phyloP scores from a whole-genome alignment of 1,139 yeast genomes.

The Blastobotrys illinoisensis region DNA sequence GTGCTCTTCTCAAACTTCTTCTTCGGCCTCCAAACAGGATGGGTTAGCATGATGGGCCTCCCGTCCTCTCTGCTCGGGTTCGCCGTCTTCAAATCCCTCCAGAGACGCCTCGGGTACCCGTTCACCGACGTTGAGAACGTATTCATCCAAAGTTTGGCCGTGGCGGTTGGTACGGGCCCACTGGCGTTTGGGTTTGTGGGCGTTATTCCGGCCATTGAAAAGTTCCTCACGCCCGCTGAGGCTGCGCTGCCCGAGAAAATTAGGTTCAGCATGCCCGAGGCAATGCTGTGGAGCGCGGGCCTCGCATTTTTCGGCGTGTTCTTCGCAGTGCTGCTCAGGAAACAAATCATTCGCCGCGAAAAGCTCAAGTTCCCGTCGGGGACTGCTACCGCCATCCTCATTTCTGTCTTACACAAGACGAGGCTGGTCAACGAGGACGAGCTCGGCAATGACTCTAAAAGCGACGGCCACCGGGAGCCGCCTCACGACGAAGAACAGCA shows the following conservation, averaged over 20 bases:
- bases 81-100: conserved; percentile 59
- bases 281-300: conserved; percentile 78
- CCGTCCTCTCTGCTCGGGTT: conserved; percentile 89
- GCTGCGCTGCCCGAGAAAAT: conserved; percentile 48
- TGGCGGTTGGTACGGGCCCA: conserved; percentile 97
- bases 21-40: conserved; percentile 94
- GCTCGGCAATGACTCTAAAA: conserved; percentile 11
- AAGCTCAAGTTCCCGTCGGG: conserved; percentile 93
- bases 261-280: conserved; percentile 41
- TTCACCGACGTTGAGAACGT: conserved; percentile 93
- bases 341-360: conserved; percentile 78
- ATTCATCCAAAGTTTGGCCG: conserved; percentile 85
- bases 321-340: conserved; percentile 83
- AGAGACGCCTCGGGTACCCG: conserved; percentile 40
- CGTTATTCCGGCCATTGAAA: conserved; percentile 93
- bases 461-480: conserved; percentile 8
- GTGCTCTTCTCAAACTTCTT: conserved; percentile 87
- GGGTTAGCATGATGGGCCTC: conserved; percentile 99
- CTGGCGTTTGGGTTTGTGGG: conserved; percentile 93
- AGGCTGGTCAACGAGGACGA: conserved; percentile 15
- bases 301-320: conserved; percentile 92
- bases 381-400: conserved; percentile 89
- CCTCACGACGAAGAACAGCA: conserved; percentile 8
- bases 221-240: conserved; percentile 71
- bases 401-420: conserved; percentile 73